phyloP scores from a whole-genome alignment of 371 early-diverging fungal genomes.

The Syncephalastrum monosporum region DNA sequence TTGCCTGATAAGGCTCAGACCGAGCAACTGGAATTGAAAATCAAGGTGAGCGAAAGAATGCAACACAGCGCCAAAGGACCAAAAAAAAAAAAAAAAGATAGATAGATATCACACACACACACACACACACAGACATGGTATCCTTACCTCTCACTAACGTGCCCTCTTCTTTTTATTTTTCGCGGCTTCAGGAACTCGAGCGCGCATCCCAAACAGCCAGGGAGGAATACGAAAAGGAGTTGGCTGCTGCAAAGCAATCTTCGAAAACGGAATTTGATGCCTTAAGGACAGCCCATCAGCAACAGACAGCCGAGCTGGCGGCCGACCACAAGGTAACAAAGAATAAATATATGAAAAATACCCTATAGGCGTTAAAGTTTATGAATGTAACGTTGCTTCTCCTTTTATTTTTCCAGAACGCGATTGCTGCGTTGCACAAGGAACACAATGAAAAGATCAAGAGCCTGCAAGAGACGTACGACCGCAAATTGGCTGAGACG shows the following conservation, averaged over 20 bases:
- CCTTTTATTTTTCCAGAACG: conserved; percentile 6
- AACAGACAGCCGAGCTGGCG: conserved; percentile 3
- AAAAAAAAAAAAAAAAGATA: neutral
- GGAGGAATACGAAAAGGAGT: neutral
- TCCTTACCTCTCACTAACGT: neutral
- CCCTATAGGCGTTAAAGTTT: no score
- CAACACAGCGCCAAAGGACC: no score
- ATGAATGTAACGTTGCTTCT: neutral
- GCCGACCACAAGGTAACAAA: neutral
- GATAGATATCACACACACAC: neutral
- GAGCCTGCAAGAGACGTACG: conserved; percentile 7
- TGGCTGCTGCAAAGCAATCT: no score
- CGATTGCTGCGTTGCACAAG: conserved; percentile 11
- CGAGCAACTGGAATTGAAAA: conserved; percentile 10
- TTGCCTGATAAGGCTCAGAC: conserved; percentile 11
- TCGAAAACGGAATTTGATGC: no score
- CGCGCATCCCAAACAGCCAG: neutral
- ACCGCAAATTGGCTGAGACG: conserved; percentile 1
- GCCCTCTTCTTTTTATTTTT: neutral
- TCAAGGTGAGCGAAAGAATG: conserved; percentile 1
- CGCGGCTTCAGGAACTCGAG: neutral
- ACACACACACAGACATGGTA: no score
- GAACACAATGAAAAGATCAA: conserved; percentile 12
- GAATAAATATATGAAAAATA: neutral
- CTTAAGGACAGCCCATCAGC: neutral